phyloP scores from a whole-genome alignment of 352 stramenopile species.

The Plasmopara muralis region DNA sequence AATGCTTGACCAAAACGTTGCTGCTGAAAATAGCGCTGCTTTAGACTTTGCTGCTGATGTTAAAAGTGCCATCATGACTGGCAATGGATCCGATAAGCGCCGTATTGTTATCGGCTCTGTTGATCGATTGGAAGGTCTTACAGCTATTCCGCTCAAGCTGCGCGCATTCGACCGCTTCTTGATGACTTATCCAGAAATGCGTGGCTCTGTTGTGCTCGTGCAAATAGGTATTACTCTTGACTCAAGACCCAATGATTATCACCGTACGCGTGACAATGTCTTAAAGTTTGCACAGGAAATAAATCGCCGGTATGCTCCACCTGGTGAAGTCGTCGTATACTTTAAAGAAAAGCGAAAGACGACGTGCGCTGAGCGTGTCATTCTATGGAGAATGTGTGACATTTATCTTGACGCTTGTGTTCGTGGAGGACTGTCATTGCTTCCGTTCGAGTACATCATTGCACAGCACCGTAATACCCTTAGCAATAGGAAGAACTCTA shows the following conservation, averaged over 20 bases:
- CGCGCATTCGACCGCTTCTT: constrained; percentile 95
- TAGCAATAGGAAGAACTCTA: constrained; percentile 16
- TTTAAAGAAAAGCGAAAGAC: constrained; percentile 68
- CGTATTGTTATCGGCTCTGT: constrained; percentile 86
- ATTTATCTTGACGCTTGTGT: constrained; percentile 68
- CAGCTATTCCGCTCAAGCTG: constrained; percentile 95
- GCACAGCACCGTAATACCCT: constrained; percentile 50
- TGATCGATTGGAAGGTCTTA: constrained; percentile 93
- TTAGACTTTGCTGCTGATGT: constrained; percentile 34
- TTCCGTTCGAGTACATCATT: constrained; percentile 75
- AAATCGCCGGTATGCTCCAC: constrained; percentile 76
- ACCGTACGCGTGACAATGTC: too few species aligned
- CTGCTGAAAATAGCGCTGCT: constrained; percentile 15
- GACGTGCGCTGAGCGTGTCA: constrained; percentile 58
- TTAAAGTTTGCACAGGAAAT: constrained; percentile 32
- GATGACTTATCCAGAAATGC: constrained; percentile 16
- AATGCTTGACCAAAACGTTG: constrained; percentile 53
- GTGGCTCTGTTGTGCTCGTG: too few species aligned
- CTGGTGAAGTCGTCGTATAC: constrained; percentile 52
- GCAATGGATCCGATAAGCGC: constrained; percentile 14
- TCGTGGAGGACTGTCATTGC: constrained; percentile 54
- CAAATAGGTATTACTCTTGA: too few species aligned
- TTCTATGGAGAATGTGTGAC: constrained; percentile 63
- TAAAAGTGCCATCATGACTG: constrained; percentile 28
- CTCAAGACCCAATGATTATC: too few species aligned